Evolutionary conservation across 495 filamentous ascomycete genomes (phyloP), one percentile per base, ranked within the genome.

Genomic region (Jackrogersella multiformis): DNA sequence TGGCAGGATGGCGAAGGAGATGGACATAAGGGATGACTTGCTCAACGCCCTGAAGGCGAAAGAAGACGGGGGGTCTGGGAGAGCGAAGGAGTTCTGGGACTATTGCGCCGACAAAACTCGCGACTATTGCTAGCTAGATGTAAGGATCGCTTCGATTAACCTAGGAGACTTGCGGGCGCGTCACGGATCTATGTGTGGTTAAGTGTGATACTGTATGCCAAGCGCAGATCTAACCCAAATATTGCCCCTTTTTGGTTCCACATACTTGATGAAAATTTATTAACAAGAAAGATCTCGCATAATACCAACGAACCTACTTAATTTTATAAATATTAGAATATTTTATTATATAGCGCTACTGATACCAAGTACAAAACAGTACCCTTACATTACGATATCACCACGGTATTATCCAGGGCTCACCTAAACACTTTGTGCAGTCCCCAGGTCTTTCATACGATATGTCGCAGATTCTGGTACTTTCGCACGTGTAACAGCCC

Each of bases 1-100:
- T 79, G 81, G 80, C 9, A 66, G 78, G 44, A 56, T 76, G 6
- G 34, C 34, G 2, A 9, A 36, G 34, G 34, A 36, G 6, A 36
- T 2, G 34, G 34, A 36, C 7, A 4, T 7, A 9, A 36, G 12
- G 7, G 12, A 36, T 9, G 34, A 36, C 12, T 36, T 36, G 12
- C 7, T 36, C 10, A n/a, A 10, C 2, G 6, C 34, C 2, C 2
- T 36, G 5, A 36, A 36, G 34, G 6, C 34, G 2, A n/a, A 36
- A 36, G 7, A 36, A n/a, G 34, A 36, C 7, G 34, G 34, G 2
- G 34, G 34, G 2, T 10, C 6, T n/a, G 34, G 34, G 34, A 36
- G 12, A 13, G 34, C 34, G 7, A 36, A n/a, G 12, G 34, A 36
- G 12, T 36, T 36, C 10, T 36, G 34, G 34, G 34, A 36, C 2